These are phyloP conservation scores for Sporothrix pseudoabietina DNA, from an alignment of 2,329 filamentous ascomycete species.

Conservation along the genomic window DNA sequence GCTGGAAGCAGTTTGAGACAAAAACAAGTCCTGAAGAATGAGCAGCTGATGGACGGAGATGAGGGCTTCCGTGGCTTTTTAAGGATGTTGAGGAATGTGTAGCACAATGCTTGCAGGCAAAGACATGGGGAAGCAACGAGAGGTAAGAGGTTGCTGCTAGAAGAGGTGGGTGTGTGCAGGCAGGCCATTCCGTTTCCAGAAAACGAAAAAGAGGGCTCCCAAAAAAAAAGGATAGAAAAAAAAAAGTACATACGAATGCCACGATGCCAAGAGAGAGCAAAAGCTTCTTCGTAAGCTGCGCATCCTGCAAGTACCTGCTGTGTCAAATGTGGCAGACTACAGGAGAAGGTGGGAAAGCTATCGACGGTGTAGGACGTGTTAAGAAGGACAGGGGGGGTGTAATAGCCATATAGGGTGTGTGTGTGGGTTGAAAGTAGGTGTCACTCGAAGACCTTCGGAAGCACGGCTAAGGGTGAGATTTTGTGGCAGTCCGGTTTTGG, in stretches of 20 bases:
- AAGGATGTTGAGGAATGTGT: background rate
- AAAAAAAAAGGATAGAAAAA: background rate
- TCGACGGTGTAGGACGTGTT: background rate
- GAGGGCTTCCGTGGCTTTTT: background rate
- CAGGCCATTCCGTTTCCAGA: background rate
- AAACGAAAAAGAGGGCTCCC: background rate
- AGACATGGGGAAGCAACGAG: background rate
- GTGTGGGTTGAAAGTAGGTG: background rate
- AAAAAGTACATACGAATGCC: background rate
- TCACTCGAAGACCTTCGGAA: background rate
- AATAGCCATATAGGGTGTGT: background rate
- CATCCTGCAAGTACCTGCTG: background rate
- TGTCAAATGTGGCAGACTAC: background rate
- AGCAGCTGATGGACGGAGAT: background rate
- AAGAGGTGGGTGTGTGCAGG: background rate
- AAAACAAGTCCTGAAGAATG: background rate
- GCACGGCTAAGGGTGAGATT: background rate
- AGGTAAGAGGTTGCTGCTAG: background rate
- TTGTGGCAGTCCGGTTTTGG: too few relatives aligned
- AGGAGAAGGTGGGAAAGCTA: background rate
- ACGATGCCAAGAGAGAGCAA: background rate
- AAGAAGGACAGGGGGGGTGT: background rate
- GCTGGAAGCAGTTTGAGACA: constrained; percentile 2
- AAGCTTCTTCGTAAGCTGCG: background rate
- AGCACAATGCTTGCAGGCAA: background rate